A percentile compares a stretch with the other conserved stretches of the same genome.
Evolutionary conservation across 495 filamentous ascomycete species (phyloP).

Genomic region (Penicillium silybi): DNA sequence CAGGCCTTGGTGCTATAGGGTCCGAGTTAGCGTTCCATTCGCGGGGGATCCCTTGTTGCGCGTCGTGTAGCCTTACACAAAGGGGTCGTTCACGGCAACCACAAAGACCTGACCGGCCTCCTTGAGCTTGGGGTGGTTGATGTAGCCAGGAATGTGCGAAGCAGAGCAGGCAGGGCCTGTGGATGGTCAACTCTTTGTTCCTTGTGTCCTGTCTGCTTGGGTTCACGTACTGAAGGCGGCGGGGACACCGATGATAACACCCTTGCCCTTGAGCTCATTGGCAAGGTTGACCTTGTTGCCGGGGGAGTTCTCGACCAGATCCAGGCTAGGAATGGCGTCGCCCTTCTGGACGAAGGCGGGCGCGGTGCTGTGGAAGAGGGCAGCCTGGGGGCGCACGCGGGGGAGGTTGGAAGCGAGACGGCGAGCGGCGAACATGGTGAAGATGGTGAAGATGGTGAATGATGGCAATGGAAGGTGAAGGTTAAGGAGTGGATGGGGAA

Average conservation of each 20-base stretch:
- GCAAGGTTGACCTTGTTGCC: constrained; percentile 86
- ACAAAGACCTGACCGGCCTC: constrained; percentile 79
- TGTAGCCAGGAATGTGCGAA: constrained; percentile 77
- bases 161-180: constrained; percentile 69
- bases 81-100: constrained; percentile 89
- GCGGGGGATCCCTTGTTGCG: neutral
- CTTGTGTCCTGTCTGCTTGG: neutral
- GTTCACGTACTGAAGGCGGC: constrained; percentile 71
- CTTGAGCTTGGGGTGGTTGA: constrained; percentile 68
- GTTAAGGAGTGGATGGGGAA: neutral
- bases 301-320: constrained; percentile 56
- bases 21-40: neutral
- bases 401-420: constrained; percentile 36
- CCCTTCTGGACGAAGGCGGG: constrained; percentile 55
- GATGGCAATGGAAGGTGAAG: neutral
- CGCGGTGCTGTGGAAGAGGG: constrained; percentile 51
- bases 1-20: constrained; percentile 76
- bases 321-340: constrained; percentile 60
- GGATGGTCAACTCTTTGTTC: constrained; percentile 5
- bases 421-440: constrained; percentile 42
- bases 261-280: constrained; percentile 67
- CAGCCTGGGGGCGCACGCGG: constrained; percentile 32
- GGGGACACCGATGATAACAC: constrained; percentile 83
- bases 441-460: too few species aligned
- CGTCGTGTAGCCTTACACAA: constrained; percentile 61